Base-by-base conservation (phyloP, 768 basidiomycete species). In the Coprinopsis cinerea region DNA sequence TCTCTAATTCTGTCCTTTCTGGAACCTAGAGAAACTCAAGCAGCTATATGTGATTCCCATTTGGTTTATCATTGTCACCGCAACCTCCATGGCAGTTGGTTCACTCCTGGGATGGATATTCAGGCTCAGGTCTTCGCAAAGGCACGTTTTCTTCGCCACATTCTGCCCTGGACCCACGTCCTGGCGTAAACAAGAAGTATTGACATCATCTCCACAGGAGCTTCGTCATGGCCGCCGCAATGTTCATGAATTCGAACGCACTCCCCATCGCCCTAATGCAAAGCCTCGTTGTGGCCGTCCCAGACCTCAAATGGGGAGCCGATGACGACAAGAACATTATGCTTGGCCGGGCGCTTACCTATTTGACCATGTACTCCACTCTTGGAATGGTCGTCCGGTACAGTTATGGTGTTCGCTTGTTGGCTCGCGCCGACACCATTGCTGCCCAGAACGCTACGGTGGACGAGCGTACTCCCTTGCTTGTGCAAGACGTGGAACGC, bases 321-420 rank as follows among this genome's bases (percentile, higher is more conserved):
- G 80, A 88, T 48, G 94, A 98, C 62, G 88, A 81, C 59, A 76
- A 81, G 56, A 78, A 94, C 55, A 82, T 85, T 20, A 97, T 95
- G 89, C 77, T 97, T 25, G 94, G 94, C 25, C 78, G 96, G 6
- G 92, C 90, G 0, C 69, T 95, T 49, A 88, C 87, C 0, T 94
- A 95, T 61, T 77, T 95, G 39, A 90, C 96, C 5, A 74, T 97
- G 18, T 94, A 94, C 64, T 92, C 89, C 51, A 96, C 94, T 0
- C 75, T 98, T 26, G 96, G 96, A 37, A 95, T 95, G 92, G 82
- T 97, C 59, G 89, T 92, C 25, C 85, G 94, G 14, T 97, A 95
- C 88, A 93, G 90, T 47, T 91, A 88, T 63, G 93, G 93, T 17
- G 85, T 96, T n/a, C 79, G 76, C 44, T 73, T 95, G 0, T 75